Conservation (phyloP, 345 rosid genomes). For the Arabidopsis thaliana region TAIR10.1 NC_003076.8:6820001-6820500, state of each 20-base stretch:
- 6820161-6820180: slow-evolving; percentile 12
- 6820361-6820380: slow-evolving; percentile 55
- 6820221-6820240: slow-evolving; percentile 49
- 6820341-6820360: slow-evolving; percentile 47
- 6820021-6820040: slow-evolving; percentile 8
- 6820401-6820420: slow-evolving; percentile 44
- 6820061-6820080: slow-evolving; percentile 13
- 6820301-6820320: slow-evolving; percentile 48
- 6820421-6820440: slow-evolving; percentile 55
- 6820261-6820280: slow-evolving; percentile 51
- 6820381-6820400: slow-evolving; percentile 47
- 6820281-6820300: slow-evolving; percentile 43
- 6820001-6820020: slow-evolving; percentile 22
- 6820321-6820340: slow-evolving; percentile 49
- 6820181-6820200: slow-evolving; percentile 23
- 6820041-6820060: slow-evolving; percentile 12
- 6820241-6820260: slow-evolving; percentile 82
- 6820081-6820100: slow-evolving; percentile 4
- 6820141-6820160: slow-evolving; percentile 20
- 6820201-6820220: slow-evolving; percentile 42
- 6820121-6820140: slow-evolving; percentile 15
- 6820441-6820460: slow-evolving; percentile 73
- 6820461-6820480: slow-evolving; percentile 78
- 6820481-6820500: slow-evolving; percentile 80
- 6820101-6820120: slow-evolving; percentile 35